Percentiles rank a stretch among this genome's conserved stretches.
Conservation (phyloP, 176 grass and related monocot species). For the Triticum turgidum region DNA sequence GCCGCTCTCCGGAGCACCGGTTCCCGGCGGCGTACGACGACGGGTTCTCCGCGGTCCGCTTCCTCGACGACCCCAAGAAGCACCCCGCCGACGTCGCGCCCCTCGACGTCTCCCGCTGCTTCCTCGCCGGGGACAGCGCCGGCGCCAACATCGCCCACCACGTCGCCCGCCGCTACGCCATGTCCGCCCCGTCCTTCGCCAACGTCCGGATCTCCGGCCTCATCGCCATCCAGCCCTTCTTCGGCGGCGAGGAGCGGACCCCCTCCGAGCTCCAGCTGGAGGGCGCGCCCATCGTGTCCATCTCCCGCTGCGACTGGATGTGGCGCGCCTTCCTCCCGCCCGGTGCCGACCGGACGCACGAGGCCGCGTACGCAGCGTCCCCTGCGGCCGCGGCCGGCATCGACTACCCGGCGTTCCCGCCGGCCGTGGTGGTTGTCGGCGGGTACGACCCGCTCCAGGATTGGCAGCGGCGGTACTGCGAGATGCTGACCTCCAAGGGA, state of each 20-base stretch:
- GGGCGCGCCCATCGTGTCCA: slow-evolving; percentile 55
- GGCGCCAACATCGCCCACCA: slow-evolving; percentile 72
- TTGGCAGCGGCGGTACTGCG: slow-evolving; percentile 69
- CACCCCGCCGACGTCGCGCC: background rate
- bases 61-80: slow-evolving; percentile 49
- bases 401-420: slow-evolving; percentile 37
- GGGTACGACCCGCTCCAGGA: slow-evolving; percentile 81
- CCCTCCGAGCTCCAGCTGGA: slow-evolving; percentile 53
- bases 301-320: slow-evolving; percentile 66
- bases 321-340: slow-evolving; percentile 86
- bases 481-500: slow-evolving; percentile 32
- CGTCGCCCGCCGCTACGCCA: slow-evolving; percentile 63
- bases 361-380: slow-evolving; percentile 21
- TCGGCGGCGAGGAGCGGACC: slow-evolving; percentile 68
- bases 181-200: slow-evolving; percentile 1
- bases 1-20: slow-evolving; percentile 58
- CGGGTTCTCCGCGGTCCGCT: slow-evolving; percentile 57
- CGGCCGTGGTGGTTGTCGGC: slow-evolving; percentile 56
- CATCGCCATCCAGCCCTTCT: slow-evolving; percentile 70
- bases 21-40: slow-evolving; percentile 77
- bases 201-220: slow-evolving; percentile 39
- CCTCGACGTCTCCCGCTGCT: slow-evolving; percentile 55
- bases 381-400: background rate
- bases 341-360: slow-evolving; percentile 55
- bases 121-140: slow-evolving; percentile 65